Percentiles rank a stretch among this genome's conserved stretches.
Conservation (phyloP, 169 alveolate species). For the Perkinsus marinus region DNA sequence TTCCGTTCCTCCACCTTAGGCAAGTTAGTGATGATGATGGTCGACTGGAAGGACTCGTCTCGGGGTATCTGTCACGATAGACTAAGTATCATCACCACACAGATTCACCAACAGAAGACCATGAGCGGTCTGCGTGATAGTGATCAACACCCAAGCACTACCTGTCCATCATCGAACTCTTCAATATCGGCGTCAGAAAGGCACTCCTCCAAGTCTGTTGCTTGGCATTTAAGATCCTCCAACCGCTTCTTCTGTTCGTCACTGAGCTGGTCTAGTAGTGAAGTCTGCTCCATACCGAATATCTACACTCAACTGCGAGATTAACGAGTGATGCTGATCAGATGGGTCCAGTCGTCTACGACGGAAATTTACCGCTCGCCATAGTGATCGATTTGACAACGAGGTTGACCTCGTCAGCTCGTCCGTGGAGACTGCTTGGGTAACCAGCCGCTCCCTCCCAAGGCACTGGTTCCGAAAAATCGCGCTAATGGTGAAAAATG, state of each 20-base stretch:
- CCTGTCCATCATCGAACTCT: background rate
- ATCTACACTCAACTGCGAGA: background rate
- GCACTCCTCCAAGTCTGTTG: background rate
- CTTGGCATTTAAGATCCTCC: background rate
- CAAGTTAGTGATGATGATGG: background rate
- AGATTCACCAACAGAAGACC: too few species aligned
- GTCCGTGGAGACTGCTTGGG: too few species aligned
- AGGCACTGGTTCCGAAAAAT: too few species aligned
- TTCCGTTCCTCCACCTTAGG: background rate
- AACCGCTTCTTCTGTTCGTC: background rate
- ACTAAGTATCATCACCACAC: too few species aligned
- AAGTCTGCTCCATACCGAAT: background rate
- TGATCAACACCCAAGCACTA: background rate
- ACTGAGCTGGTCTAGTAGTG: background rate
- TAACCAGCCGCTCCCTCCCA: too few species aligned
- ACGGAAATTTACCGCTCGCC: background rate
- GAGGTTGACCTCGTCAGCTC: background rate
- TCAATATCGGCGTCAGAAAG: background rate
- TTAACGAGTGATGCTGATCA: too few species aligned
- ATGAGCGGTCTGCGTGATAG: too few species aligned
- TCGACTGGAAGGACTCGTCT: background rate
- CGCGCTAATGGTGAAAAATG: too few species aligned
- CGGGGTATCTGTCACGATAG: background rate
- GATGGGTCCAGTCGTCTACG: background rate
- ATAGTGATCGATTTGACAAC: background rate